These are phyloP conservation scores for Populus simonii DNA, from an alignment of 345 rosid genomes.

Conservation along the genomic window DNA sequence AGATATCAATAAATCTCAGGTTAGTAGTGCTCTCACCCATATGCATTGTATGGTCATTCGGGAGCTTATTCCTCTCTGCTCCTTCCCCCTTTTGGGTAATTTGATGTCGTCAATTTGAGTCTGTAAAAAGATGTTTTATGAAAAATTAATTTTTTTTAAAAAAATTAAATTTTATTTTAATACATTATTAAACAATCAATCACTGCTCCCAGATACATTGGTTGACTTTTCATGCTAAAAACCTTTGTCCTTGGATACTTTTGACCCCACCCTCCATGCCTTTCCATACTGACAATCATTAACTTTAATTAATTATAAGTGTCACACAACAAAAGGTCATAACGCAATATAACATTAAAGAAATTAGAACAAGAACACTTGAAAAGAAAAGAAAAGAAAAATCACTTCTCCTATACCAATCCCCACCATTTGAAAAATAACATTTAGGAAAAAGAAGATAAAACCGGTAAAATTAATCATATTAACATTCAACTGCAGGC, in stretches of 20 bases:
- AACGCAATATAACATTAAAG: not conserved
- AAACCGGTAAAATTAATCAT: constrained; percentile 29
- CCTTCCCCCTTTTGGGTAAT: no score
- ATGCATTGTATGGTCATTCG: no score
- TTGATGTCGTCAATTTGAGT: no score
- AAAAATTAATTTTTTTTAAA: no score
- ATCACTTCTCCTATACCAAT: constrained; percentile 54
- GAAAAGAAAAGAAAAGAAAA: constrained; percentile 9
- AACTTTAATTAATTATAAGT: not conserved
- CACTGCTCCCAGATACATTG: no score
- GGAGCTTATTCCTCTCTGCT: no score
- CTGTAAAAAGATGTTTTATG: no score
- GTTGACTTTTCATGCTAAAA: not conserved
- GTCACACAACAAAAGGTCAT: not conserved
- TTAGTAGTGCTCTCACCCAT: no score
- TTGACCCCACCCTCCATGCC: not conserved
- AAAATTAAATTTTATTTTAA: no score
- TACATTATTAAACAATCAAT: no score
- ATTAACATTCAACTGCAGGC: constrained; percentile 50
- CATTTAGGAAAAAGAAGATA: not conserved
- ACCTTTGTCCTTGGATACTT: not conserved
- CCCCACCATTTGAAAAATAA: constrained; percentile 27
- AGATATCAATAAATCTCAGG: no score
- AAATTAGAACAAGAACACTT: constrained; percentile 18
- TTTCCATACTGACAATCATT: not conserved